These are phyloP conservation scores for Fusarium coffeatum DNA, from an alignment of 2,329 filamentous ascomycete genomes.

Conservation along the genomic window DNA sequence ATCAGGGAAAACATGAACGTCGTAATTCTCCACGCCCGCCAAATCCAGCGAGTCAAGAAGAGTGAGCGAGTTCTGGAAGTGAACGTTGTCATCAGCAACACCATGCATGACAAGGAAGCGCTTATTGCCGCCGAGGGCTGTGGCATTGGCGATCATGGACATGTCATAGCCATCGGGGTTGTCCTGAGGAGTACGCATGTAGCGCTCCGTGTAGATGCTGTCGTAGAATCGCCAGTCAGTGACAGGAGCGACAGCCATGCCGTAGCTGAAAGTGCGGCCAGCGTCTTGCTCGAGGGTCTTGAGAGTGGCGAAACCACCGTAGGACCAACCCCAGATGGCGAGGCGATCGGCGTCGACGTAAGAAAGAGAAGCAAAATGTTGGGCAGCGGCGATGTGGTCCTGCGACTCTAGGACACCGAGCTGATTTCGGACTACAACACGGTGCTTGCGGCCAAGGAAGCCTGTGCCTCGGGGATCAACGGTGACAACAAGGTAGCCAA, in stretches of 20 bases:
- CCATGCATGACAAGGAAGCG: conserved; percentile 97
- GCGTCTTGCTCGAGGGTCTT: conserved; percentile 94
- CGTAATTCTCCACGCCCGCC: conserved; percentile 87
- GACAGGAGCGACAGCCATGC: conserved; percentile 98
- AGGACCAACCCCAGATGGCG: conserved; percentile 99
- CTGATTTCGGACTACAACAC: conserved; percentile 84
- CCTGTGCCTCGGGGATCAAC: conserved; percentile 95
- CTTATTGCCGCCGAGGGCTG: conserved; percentile 78
- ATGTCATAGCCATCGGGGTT: conserved; percentile 82
- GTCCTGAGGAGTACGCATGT: conserved; percentile 93
- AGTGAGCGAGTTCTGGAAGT: conserved; percentile 92
- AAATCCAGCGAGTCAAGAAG: conserved; percentile 89
- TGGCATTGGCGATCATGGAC: conserved; percentile 78
- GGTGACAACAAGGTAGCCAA: conserved; percentile 95
- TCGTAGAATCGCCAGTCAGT: conserved; percentile 98
- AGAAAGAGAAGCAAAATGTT: conserved; percentile 80
- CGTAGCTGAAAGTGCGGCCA: conserved; percentile 91
- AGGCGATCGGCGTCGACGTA: conserved; percentile 87
- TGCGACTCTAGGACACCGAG: conserved; percentile 86
- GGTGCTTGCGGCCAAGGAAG: conserved; percentile 84
- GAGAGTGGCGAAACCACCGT: conserved; percentile 92
- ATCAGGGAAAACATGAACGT: conserved; percentile 96
- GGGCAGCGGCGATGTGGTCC: conserved; percentile 91
- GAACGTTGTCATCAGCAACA: conserved; percentile 96
- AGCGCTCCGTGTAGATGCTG: conserved; percentile 92